Conservation (phyloP, 495 filamentous ascomycete species). For the Xylaria castorea region DNA sequence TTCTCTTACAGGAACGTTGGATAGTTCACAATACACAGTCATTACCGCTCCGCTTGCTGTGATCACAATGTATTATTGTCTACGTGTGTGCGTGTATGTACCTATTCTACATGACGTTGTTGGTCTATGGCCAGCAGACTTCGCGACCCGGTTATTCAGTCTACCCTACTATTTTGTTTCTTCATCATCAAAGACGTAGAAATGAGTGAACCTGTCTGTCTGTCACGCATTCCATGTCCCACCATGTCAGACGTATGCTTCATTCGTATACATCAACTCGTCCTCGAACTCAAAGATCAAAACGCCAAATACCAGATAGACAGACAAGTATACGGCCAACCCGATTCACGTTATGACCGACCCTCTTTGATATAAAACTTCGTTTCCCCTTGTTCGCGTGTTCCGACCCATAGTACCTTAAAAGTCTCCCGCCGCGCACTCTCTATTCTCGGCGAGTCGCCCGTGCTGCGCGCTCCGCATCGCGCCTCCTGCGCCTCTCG, state of each 20-base stretch:
- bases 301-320: neutral
- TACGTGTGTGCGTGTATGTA: conserved; percentile 6
- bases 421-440: no score
- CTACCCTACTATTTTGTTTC: neutral
- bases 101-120: conserved; percentile 22
- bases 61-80: conserved; percentile 2
- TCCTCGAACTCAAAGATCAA: neutral
- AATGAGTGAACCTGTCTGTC: conserved; percentile 14
- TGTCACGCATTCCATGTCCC: neutral
- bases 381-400: no score
- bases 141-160: neutral
- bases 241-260: neutral
- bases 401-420: no score
- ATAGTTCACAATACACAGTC: conserved; percentile 18
- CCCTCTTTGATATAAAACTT: neutral
- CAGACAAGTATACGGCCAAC: neutral
- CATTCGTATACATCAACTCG: neutral
- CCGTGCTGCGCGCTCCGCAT: conserved; percentile 61
- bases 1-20: neutral
- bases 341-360: neutral
- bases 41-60: neutral
- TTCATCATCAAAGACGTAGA: neutral
- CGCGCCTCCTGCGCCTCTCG: conserved; percentile 52
- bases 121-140: neutral
- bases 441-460: conserved; percentile 49